These are phyloP conservation scores for Berberis thunbergii DNA, from an alignment of 164 flowering plant species.

Conservation along the genomic window DNA sequence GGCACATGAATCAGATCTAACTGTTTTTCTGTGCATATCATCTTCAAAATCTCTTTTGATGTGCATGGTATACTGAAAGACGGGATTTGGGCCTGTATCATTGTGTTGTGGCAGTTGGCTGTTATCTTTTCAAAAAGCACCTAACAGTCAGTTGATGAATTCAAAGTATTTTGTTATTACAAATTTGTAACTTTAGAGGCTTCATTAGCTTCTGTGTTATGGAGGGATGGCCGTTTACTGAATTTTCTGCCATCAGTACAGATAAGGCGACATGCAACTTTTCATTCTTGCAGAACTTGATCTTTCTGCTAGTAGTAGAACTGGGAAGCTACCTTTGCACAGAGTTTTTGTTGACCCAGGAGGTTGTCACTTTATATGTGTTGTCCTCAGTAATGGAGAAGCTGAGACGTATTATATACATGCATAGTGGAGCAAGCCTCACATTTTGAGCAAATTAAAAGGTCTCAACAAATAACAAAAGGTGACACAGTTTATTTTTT, in stretches of 20 bases:
- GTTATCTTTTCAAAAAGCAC: too few relatives aligned
- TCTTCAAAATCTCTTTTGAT: too few relatives aligned
- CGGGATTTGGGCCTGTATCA: too few relatives aligned
- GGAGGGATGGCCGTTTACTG: background rate
- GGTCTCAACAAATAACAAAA: constrained; percentile 91
- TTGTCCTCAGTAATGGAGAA: constrained; percentile 60
- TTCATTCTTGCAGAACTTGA: constrained; percentile 50
- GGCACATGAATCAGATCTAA: too few relatives aligned
- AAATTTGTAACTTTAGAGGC: too few relatives aligned
- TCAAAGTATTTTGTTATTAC: too few relatives aligned
- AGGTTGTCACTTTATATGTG: constrained; percentile 90
- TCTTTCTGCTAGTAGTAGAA: constrained; percentile 58
- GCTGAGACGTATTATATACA: constrained; percentile 83
- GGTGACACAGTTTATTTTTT: constrained; percentile 31
- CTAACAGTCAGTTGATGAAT: too few relatives aligned
- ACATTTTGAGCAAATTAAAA: constrained; percentile 56
- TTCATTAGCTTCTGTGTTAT: too few relatives aligned
- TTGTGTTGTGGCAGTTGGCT: too few relatives aligned
- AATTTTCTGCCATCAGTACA: background rate
- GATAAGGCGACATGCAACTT: background rate
- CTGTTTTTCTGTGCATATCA: too few relatives aligned
- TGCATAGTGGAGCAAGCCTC: constrained; percentile 95
- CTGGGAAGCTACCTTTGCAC: constrained; percentile 87
- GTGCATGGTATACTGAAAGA: too few relatives aligned
- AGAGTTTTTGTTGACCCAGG: constrained; percentile 97